Conservation (phyloP, 2,329 filamentous ascomycete species). For the Colletotrichum tropicale region DNA sequence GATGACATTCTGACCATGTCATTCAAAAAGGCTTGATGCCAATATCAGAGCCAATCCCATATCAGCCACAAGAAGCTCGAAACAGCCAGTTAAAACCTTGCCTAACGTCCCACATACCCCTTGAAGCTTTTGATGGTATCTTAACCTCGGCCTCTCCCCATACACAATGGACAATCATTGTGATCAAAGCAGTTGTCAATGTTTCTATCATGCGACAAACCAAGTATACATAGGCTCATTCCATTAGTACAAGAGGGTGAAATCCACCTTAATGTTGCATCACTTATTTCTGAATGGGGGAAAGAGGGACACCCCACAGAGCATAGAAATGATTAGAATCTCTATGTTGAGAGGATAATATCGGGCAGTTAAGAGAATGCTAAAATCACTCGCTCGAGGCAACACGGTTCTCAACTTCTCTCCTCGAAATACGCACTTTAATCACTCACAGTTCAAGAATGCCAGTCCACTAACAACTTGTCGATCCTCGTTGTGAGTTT, state of each 20-base stretch:
- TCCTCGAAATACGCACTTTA: rapidly evolving
- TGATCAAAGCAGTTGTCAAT: not conserved
- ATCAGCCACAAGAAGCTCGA: too few species aligned
- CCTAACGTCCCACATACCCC: rapidly evolving
- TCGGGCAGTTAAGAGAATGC: rapidly evolving
- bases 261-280: rapidly evolving
- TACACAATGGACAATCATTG: too few species aligned
- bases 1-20: rapidly evolving
- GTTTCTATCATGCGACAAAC: not conserved
- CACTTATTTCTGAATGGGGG: not conserved
- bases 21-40: too few species aligned
- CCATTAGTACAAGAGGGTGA: rapidly evolving
- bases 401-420: rapidly evolving
- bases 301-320: not conserved
- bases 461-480: rapidly evolving
- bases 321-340: rapidly evolving
- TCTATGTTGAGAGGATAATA: not conserved
- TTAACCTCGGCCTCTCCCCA: too few species aligned
- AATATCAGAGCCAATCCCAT: too few species aligned
- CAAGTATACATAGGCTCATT: rapidly evolving
- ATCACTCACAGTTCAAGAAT: not conserved
- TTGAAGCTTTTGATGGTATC: too few species aligned
- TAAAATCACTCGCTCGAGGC: not conserved
- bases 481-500: not conserved
- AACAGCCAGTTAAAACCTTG: too few species aligned